Evolutionary conservation across 345 rosid species (phyloP), one percentile per base, ranked within the genome.

Genomic region (Murraya koenigii): DNA sequence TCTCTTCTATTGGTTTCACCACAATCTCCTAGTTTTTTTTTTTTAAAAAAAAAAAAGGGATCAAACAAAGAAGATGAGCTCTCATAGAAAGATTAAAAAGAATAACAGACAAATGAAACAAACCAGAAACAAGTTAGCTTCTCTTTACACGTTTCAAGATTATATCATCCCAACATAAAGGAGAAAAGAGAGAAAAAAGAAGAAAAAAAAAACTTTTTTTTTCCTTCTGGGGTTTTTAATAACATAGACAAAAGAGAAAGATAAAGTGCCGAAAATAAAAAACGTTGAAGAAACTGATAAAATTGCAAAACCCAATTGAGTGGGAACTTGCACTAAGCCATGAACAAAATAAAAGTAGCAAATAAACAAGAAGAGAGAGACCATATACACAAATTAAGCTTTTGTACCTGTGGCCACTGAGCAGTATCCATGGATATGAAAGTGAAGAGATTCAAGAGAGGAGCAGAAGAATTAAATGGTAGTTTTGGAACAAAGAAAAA

Each of bases 321-420:
- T 82, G 84, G 88, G 85, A 84, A 70, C 83, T 87, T 80, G 76
- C 86, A 79, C 79, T 63, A 75, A 75, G 83, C 88, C 81, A 80
- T 82, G 83, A 81, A 79, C 72, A 74, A 10, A 76, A 72, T 75
- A 76, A 71, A 68, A 71, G 68, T 32, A 71, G 23, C 72, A 72
- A 74, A 72, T 11, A 71, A 78, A 77, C 71, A 67, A 80, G 74
- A 75, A 73, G 47, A 63, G 10, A 26, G 61, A 30, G 26, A 8
- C 36, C 68, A 35, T 33, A 64, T 2, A 72, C 13, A 69, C 58
- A 64, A 76, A 23, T 58, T 19, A 76, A 36, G n/a, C 38, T 22
- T 44, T 72, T 72, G 5, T 76, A 95, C 99, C 98, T 93, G 98
- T 86, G 98, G 94, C 98, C 98, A 95, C 77, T 89, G 93, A 86